These are phyloP conservation scores for Cornus controversa DNA, from an alignment of 148 eudicot species.

Conservation along the genomic window DNA sequence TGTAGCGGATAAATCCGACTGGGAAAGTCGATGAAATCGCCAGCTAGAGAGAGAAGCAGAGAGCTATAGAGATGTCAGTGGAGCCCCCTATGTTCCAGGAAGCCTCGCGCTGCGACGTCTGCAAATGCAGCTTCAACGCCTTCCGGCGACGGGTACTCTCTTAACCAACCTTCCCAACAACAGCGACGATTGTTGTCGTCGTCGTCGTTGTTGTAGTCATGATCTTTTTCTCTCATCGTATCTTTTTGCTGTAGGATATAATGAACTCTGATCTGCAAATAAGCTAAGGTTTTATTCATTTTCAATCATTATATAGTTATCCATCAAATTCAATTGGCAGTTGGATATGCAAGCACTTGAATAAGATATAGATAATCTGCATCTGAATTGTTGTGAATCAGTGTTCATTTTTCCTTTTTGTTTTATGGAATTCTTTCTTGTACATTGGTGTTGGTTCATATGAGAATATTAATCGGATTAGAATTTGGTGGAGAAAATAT, in stretches of 20 bases:
- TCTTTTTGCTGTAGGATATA: background rate
- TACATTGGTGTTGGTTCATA: too few relatives aligned
- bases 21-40: background rate
- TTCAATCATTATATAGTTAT: background rate
- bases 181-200: background rate
- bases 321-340: background rate
- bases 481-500: background rate
- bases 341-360: background rate
- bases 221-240: background rate
- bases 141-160: conserved; percentile 76
- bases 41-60: background rate
- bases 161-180: background rate
- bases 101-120: conserved; percentile 78
- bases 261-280: conserved; percentile 1
- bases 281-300: background rate
- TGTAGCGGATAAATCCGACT: background rate
- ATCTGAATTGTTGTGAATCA: background rate
- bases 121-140: conserved; percentile 89
- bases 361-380: background rate
- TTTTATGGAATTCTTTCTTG: too few relatives aligned
- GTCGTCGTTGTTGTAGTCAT: background rate
- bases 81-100: conserved; percentile 88
- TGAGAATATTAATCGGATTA: too few relatives aligned
- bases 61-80: conserved; percentile 13
- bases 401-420: background rate